Evolutionary conservation across 1,139 yeast genomes (phyloP).

Genomic region (Blastobotrys indianensis): DNA sequence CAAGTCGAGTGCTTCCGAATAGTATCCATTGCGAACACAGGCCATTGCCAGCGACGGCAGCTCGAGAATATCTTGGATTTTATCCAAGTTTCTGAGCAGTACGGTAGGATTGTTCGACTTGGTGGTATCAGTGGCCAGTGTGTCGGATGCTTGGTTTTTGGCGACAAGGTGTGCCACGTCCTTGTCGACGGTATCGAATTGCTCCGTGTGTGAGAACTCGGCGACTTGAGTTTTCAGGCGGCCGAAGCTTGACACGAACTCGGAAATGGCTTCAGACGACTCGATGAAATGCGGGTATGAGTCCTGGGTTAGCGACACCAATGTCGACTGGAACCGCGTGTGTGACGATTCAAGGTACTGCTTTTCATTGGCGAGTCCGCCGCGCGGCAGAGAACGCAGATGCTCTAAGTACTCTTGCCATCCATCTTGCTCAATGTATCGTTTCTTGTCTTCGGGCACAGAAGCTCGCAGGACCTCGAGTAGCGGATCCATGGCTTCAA

Average conservation of each 20-base stretch:
- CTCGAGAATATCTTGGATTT: slow-evolving; percentile 71
- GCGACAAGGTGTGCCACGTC: slow-evolving; percentile 1
- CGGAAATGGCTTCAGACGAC: slow-evolving; percentile 17
- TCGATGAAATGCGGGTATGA: slow-evolving; percentile 24
- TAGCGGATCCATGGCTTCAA: slow-evolving; percentile 23
- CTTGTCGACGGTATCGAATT: neutral
- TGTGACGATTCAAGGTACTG: slow-evolving; percentile 20
- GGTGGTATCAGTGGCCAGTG: slow-evolving; percentile 5
- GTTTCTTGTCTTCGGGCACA: slow-evolving; percentile 18
- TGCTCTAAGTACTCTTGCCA: slow-evolving; percentile 21
- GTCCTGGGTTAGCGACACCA: slow-evolving; percentile 22
- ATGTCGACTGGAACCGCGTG: slow-evolving; percentile 18
- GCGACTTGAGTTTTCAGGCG: slow-evolving; percentile 12
- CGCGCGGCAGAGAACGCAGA: slow-evolving; percentile 20
- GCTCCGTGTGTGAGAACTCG: slow-evolving; percentile 2
- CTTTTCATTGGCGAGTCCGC: slow-evolving; percentile 19
- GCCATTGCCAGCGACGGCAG: slow-evolving; percentile 75
- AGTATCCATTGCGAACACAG: slow-evolving; percentile 83
- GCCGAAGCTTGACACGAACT: slow-evolving; percentile 17
- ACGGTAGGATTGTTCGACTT: slow-evolving; percentile 29
- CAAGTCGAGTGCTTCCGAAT: slow-evolving; percentile 81
- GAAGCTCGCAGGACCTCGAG: slow-evolving; percentile 22
- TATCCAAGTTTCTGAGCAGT: slow-evolving; percentile 60
- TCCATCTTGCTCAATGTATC: neutral
- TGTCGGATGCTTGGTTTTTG: neutral